phyloP scores from a whole-genome alignment of 768 basidiomycete genomes.

The Mycena haematopus region DNA sequence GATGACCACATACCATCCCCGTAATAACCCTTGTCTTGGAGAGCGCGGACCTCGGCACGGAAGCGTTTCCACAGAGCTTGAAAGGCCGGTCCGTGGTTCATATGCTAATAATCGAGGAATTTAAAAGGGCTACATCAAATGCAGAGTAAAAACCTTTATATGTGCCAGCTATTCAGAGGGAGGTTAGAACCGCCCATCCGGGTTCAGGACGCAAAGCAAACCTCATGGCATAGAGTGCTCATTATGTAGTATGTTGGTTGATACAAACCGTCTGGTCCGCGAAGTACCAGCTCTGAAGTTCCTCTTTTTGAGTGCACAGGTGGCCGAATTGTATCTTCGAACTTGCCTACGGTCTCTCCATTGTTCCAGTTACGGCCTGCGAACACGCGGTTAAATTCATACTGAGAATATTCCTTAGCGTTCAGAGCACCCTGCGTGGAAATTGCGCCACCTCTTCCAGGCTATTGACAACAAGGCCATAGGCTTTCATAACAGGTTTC shows the following conservation, averaged over 20 bases:
- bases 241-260: conserved; percentile 71
- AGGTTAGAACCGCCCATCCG: not conserved
- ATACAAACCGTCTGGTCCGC: conserved; percentile 65
- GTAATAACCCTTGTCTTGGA: conserved; percentile 81
- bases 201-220: conserved; percentile 38
- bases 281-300: conserved; percentile 74
- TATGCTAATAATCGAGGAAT: conserved; percentile 55
- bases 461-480: conserved; percentile 78
- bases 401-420: conserved; percentile 48
- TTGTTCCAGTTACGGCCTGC: conserved; percentile 86
- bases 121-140: too few species aligned
- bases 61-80: conserved; percentile 77
- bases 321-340: not conserved
- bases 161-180: conserved; percentile 72
- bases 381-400: conserved; percentile 80
- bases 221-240: conserved; percentile 86
- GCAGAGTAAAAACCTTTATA: conserved; percentile 65
- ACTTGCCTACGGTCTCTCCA: conserved; percentile 77
- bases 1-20: conserved; percentile 88
- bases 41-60: conserved; percentile 64
- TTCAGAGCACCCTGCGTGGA: not conserved
- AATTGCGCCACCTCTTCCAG: conserved; percentile 71
- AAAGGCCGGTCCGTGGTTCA: conserved; percentile 81
- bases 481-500: conserved; percentile 80
- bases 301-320: not conserved